Percentiles rank a stretch among this genome's conserved stretches.
Conservation (phyloP, 179 eudicot genomes). For the Heliamphora pulchella region DNA sequence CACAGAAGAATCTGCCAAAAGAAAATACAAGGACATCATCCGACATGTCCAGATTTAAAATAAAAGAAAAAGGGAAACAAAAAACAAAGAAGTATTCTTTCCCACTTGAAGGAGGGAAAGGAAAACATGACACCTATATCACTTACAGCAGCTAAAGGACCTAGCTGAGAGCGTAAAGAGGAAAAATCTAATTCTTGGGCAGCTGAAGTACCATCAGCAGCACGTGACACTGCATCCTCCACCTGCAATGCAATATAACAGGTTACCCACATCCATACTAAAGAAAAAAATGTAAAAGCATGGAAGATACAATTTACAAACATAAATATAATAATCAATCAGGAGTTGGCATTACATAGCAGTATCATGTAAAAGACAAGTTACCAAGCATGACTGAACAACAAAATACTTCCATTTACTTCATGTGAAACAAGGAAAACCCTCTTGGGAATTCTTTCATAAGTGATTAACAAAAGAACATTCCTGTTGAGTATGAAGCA, state of each 20-base stretch:
- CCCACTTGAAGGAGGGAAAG: slow-evolving; percentile 10
- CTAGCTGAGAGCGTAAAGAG: slow-evolving; percentile 71
- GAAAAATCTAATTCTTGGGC: slow-evolving; percentile 79
- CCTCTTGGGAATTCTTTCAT: no score
- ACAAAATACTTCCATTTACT: not conserved
- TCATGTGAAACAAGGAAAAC: not conserved
- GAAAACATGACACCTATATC: not conserved
- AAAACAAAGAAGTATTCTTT: not conserved
- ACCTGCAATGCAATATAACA: slow-evolving; percentile 35
- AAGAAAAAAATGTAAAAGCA: not conserved
- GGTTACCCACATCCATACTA: not conserved
- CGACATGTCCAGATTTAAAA: slow-evolving; percentile 1
- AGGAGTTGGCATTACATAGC: not conserved
- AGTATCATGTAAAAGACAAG: not conserved
- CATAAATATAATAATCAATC: not conserved
- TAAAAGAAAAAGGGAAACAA: not conserved
- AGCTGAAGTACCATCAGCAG: slow-evolving; percentile 60
- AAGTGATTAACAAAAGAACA: not conserved
- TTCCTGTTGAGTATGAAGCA: not conserved
- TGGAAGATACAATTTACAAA: not conserved
- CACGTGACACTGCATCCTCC: slow-evolving; percentile 84
- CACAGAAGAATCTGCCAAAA: slow-evolving; percentile 78
- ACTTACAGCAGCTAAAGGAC: slow-evolving; percentile 83
- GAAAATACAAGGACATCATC: slow-evolving; percentile 9
- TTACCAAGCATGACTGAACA: slow-evolving; percentile 2